These are phyloP conservation scores for Allantophomopsis lycopodina DNA, from an alignment of 2,329 filamentous ascomycete species.

Conservation along the genomic window DNA sequence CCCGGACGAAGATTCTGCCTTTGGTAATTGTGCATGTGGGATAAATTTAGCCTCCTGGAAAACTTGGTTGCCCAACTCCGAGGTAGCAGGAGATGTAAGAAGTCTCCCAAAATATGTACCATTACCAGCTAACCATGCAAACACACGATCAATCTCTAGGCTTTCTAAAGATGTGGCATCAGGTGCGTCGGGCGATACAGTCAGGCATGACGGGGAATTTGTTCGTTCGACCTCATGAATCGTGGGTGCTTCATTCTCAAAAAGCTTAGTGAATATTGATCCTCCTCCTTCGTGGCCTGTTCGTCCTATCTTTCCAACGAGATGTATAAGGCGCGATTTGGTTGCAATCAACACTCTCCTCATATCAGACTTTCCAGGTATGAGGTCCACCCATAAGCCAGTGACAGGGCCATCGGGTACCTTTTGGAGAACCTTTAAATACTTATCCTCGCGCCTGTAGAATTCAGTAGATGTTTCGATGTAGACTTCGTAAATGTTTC, in stretches of 20 bases:
- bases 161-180: constrained; percentile 41
- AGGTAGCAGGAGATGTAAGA: constrained; percentile 41
- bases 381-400: constrained; percentile 70
- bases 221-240: constrained; percentile 54
- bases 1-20: constrained; percentile 49
- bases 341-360: constrained; percentile 72
- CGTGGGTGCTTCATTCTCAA: constrained; percentile 73
- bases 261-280: constrained; percentile 76
- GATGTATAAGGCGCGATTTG: constrained; percentile 63
- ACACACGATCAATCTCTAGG: constrained; percentile 52
- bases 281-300: constrained; percentile 65
- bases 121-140: constrained; percentile 81
- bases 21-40: constrained; percentile 57
- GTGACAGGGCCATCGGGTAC: constrained; percentile 72
- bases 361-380: constrained; percentile 49
- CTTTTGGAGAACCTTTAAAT: constrained; percentile 72
- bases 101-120: constrained; percentile 83
- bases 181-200: constrained; percentile 61
- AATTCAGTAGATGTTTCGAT: constrained; percentile 93
- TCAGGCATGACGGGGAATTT: constrained; percentile 48
- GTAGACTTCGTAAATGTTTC: constrained; percentile 87
- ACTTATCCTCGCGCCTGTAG: constrained; percentile 89
- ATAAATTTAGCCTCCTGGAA: constrained; percentile 72
- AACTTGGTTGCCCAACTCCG: constrained; percentile 58
- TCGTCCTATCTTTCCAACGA: constrained; percentile 63